A percentile compares a stretch with the other conserved stretches of the same genome.
Conservation (phyloP, 2,329 filamentous ascomycete genomes). For the Pseudocercospora vitis region DNA sequence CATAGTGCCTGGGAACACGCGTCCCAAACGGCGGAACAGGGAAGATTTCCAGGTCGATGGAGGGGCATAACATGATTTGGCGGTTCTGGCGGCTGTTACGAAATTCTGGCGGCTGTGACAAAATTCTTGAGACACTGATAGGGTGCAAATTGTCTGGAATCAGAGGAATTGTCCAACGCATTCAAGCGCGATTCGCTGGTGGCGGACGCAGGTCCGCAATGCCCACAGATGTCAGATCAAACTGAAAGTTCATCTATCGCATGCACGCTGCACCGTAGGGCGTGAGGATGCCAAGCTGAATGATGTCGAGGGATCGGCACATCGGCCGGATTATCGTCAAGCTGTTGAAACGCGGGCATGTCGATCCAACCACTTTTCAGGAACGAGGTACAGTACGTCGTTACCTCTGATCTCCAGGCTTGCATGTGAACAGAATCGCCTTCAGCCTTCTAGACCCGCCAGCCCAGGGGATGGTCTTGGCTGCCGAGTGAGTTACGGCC, state of each 20-base stretch:
- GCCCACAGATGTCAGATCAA: not conserved
- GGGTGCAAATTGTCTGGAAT: not conserved
- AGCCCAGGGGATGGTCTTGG: not conserved
- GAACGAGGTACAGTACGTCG: not conserved
- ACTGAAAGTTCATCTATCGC: not conserved
- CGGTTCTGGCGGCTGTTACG: conserved; percentile 1
- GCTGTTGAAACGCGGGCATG: not conserved
- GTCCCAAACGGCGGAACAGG: not conserved
- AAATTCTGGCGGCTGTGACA: conserved; percentile 1
- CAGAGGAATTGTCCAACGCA: not conserved
- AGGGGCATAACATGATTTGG: not conserved
- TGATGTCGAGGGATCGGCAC: not conserved
- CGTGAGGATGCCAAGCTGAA: not conserved
- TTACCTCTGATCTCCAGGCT: not conserved
- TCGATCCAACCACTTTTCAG: conserved; percentile 1
- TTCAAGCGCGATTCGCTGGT: not conserved
- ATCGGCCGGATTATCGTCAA: not conserved
- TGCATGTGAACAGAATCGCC: not conserved
- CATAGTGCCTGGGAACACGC: not conserved
- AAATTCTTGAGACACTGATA: conserved; percentile 2
- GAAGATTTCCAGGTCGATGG: not conserved
- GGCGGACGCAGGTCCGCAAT: not conserved
- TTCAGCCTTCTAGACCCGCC: not conserved
- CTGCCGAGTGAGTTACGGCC: not conserved
- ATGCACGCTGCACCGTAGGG: too few species aligned